Percentiles rank a stretch among this genome's conserved stretches.
phyloP scores from a whole-genome alignment of 371 early-diverging fungal genomes.

The Mucor lusitanicus region DNA sequence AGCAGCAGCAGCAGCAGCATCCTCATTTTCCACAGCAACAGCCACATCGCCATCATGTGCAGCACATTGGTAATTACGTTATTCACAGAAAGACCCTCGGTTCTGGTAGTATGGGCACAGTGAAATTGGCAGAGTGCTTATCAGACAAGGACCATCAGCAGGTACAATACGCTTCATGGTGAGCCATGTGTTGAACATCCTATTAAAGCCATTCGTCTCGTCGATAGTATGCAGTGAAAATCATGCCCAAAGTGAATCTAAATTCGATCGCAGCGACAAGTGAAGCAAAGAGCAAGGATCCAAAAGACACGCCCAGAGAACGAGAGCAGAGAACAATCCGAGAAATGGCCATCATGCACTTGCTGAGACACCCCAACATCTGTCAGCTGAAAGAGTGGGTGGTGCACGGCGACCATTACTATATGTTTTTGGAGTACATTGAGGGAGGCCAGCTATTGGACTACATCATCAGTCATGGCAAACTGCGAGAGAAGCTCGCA shows the following conservation, averaged over 20 bases:
- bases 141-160: slow-evolving; percentile 40
- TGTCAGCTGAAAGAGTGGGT: slow-evolving; percentile 75
- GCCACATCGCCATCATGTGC: slow-evolving; percentile 9
- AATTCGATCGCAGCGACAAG: slow-evolving; percentile 1
- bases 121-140: slow-evolving; percentile 81
- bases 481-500: slow-evolving; percentile 73
- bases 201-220: neutral
- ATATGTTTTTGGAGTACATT: slow-evolving; percentile 86
- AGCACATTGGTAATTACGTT: slow-evolving; percentile 44
- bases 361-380: slow-evolving; percentile 82
- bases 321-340: slow-evolving; percentile 77
- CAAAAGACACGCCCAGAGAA: slow-evolving; percentile 55
- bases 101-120: slow-evolving; percentile 97
- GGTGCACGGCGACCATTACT: slow-evolving; percentile 74
- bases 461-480: slow-evolving; percentile 72
- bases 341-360: slow-evolving; percentile 76
- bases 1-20: neutral
- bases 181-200: neutral
- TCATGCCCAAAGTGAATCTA: slow-evolving; percentile 50
- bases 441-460: slow-evolving; percentile 79
- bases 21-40: neutral
- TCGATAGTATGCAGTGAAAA: slow-evolving; percentile 49
- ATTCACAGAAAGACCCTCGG: slow-evolving; percentile 84
- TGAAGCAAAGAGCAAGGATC: slow-evolving; percentile 32
- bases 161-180: slow-evolving; percentile 5